phyloP scores from a whole-genome alignment of 257 asterid species.

The Nicotiana sylvestris region DNA sequence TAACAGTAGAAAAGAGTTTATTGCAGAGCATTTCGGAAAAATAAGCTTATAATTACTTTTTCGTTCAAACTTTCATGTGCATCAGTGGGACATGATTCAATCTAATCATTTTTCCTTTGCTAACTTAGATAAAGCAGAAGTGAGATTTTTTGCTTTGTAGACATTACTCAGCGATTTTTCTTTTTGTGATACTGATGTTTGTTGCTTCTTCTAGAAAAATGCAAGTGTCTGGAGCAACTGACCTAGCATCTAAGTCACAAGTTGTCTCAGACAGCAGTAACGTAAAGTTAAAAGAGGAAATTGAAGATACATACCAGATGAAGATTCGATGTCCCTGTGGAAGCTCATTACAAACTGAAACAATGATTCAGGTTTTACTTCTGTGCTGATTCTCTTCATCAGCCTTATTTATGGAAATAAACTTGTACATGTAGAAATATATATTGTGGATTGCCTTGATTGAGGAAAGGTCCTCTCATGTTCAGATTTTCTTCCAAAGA shows the following conservation, averaged over 20 bases:
- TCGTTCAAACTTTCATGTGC: neutral
- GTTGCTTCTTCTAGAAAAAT: constrained; percentile 55
- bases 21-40: neutral
- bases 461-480: neutral
- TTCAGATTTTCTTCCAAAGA: neutral
- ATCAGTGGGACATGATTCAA: neutral
- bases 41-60: neutral
- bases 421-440: neutral
- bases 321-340: constrained; percentile 89
- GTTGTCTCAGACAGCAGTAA: constrained; percentile 56
- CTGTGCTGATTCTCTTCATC: neutral
- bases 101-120: neutral
- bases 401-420: constrained; percentile 2
- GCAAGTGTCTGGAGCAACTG: constrained; percentile 44
- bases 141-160: neutral
- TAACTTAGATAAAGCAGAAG: neutral
- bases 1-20: neutral
- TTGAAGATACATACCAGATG: constrained; percentile 49
- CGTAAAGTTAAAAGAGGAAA: constrained; percentile 54
- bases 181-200: neutral
- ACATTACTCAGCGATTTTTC: neutral
- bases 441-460: neutral
- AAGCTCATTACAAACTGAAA: constrained; percentile 55
- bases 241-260: constrained; percentile 40
- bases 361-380: constrained; percentile 64